These are phyloP conservation scores for Marsdenia floribunda DNA, from an alignment of 257 asterid species.

Conservation along the genomic window DNA sequence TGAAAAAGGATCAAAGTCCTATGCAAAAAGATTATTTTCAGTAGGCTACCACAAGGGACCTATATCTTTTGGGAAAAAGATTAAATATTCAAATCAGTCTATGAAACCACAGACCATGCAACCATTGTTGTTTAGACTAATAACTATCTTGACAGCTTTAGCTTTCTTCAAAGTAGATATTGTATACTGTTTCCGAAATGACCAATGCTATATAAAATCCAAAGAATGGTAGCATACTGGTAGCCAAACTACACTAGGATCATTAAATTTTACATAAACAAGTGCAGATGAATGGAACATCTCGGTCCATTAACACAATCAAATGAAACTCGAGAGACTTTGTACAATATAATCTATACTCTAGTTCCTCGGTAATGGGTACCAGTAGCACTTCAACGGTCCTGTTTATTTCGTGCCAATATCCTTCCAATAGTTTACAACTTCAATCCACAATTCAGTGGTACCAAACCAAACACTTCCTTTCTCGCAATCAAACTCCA, in stretches of 20 bases:
- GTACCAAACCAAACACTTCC: neutral
- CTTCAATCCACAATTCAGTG: neutral
- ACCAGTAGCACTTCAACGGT: neutral
- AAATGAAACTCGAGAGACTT: neutral
- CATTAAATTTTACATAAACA: neutral
- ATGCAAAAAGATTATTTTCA: conserved; percentile 1
- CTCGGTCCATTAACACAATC: neutral
- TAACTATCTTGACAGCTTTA: neutral
- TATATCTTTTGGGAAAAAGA: neutral
- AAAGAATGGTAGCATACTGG: neutral
- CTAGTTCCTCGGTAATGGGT: neutral
- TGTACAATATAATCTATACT: neutral
- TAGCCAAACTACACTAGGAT: neutral
- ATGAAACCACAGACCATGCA: neutral
- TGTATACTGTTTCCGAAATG: neutral
- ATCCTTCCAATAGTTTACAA: neutral
- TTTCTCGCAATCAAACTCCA: neutral
- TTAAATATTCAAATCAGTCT: neutral
- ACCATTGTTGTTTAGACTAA: no score
- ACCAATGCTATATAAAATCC: neutral
- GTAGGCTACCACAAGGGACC: neutral
- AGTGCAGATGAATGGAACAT: neutral
- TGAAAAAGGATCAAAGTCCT: conserved; percentile 95
- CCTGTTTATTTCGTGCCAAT: neutral
- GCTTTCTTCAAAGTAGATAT: neutral